Evolutionary conservation across 192 early-diverging fungal species (phyloP).

Genomic region (Podila minutissima): DNA sequence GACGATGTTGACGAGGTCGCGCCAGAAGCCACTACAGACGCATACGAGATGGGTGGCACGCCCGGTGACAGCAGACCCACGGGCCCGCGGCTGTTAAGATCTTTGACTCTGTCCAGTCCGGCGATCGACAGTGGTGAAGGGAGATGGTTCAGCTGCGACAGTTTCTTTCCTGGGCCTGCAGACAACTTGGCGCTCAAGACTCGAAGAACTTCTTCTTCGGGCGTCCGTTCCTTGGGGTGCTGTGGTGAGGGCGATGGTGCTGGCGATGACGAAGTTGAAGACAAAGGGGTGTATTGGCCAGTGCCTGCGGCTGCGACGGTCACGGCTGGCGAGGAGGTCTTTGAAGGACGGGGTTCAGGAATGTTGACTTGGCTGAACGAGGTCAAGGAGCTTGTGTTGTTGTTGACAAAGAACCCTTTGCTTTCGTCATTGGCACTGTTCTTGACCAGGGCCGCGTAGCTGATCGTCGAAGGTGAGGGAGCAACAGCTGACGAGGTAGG

Average conservation of each 20-base stretch:
- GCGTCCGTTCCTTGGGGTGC: conserved; percentile 8
- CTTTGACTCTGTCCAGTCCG: not conserved
- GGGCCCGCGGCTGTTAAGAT: not conserved
- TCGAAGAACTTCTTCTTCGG: conserved; percentile 15
- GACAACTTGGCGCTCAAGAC: conserved; percentile 17
- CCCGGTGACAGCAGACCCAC: not conserved
- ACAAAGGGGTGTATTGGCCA: not conserved
- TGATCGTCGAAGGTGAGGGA: conserved; percentile 4
- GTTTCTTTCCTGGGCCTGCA: not conserved
- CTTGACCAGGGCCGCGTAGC: conserved; percentile 40
- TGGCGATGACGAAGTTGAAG: not conserved
- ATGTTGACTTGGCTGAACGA: conserved; percentile 44
- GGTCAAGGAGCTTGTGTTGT: conserved; percentile 19
- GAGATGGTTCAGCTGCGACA: not conserved
- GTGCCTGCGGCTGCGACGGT: conserved; percentile 20
- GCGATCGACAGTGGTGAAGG: conserved; percentile 2
- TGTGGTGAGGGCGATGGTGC: not conserved
- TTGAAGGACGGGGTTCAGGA: conserved; percentile 17
- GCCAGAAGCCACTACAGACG: conserved; percentile 28
- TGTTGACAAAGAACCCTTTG: not conserved
- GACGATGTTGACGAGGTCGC: conserved; percentile 11
- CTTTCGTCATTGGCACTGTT: not conserved
- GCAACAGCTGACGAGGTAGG: not conserved
- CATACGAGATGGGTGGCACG: conserved; percentile 28
- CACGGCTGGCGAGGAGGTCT: conserved; percentile 6